Base-by-base conservation (phyloP, 1,284 basidiomycete species). In the Porogramme epimiltina region DNA sequence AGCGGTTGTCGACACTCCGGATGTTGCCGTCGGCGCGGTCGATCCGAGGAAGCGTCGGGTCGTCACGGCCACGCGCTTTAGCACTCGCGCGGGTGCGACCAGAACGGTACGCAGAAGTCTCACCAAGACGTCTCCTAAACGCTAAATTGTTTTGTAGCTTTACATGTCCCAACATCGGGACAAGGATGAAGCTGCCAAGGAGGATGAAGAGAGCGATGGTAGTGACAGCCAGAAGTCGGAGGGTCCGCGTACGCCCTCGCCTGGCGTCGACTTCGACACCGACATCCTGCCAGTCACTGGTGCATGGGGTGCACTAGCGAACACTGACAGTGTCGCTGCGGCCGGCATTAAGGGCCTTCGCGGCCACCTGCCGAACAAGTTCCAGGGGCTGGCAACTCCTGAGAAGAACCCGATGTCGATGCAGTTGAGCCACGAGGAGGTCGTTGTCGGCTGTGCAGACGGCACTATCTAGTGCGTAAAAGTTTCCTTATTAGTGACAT, bases 391-490 rank as follows among this genome's bases (percentile, higher is more conserved):
- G 25, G 87, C 89, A 28, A 87, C 80, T 18, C 89, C 89, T 1
- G 89, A 89, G 69, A 90, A 91, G 79, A 92, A 92, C 61, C 90
- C 90, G 13, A 92, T 92, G 89, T 87, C 86, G 51, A 91, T 92
- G 87, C 89, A 91, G 62, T 67, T 92, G 59, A 90, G 84, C 57
- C 90, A 91, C 60, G 89, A 92, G 65, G 88, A 91, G 65, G 89
- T 91, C 1, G 90, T 92, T 16, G 86, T 92, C 34, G 89, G 89
- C 0, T 91, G 89, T 74, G 88, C 89, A 15, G 90, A 92, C 67
- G 90, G 89, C n/a, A 90, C 87, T 0, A 91, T 92, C 59, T 92
- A 92, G 89, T 91, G 60, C 72, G 89, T 78, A 10, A 36, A 39
- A 24, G 5, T 59, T 55, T 47, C 36, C 45, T 49, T 10, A 46